Conservation (phyloP, 148 eudicot species). For the Polygonum aviculare region DNA sequence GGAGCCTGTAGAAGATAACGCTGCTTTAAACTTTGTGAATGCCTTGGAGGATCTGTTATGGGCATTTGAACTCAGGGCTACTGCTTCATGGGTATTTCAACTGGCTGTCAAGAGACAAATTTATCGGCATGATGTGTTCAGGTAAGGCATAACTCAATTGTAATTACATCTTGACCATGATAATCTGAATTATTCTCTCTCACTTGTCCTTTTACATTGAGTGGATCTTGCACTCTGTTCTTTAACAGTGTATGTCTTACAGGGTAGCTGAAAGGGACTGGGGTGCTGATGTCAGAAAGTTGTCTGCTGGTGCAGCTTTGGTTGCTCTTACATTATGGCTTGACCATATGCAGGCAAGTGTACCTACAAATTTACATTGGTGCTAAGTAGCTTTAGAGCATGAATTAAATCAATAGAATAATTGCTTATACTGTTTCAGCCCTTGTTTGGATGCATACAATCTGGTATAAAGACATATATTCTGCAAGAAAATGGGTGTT, state of each 20-base stretch:
- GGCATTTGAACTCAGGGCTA: constrained; percentile 92
- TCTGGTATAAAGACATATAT: too few relatives aligned
- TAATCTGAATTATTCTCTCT: neutral
- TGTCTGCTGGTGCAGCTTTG: constrained; percentile 98
- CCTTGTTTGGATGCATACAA: neutral
- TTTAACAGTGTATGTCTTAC: constrained; percentile 15
- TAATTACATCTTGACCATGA: neutral
- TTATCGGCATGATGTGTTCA: constrained; percentile 59
- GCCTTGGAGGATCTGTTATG: constrained; percentile 91
- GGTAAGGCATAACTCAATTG: constrained; percentile 32
- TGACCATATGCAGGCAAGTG: constrained; percentile 90
- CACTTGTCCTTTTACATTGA: neutral
- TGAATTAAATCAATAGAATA: neutral
- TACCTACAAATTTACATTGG: constrained; percentile 2
- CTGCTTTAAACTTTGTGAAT: constrained; percentile 90
- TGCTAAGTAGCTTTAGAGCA: neutral
- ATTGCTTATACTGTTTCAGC: neutral
- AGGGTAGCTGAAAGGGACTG: constrained; percentile 98
- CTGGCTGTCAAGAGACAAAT: constrained; percentile 73
- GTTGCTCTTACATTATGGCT: constrained; percentile 98
- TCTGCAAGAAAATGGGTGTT: neutral
- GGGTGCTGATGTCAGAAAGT: constrained; percentile 97
- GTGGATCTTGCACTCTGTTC: neutral
- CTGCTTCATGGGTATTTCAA: constrained; percentile 93
- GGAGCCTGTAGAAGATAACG: constrained; percentile 67